Evolutionary conservation across 306 rosid species (phyloP).

Genomic region (Cucurbita maxima): DNA sequence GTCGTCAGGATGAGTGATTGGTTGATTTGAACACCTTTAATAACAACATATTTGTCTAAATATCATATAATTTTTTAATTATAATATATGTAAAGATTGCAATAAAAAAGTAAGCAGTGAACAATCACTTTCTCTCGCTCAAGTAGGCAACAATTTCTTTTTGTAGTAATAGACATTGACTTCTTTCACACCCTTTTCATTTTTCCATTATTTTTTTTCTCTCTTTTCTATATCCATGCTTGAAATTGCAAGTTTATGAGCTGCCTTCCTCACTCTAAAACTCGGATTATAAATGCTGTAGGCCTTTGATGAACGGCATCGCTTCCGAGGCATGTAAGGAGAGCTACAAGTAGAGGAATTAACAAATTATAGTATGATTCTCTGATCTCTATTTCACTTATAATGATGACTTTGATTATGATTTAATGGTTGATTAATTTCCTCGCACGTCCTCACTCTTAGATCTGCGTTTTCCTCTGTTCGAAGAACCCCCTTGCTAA

Average conservation of each 20-base stretch:
- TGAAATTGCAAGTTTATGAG: background rate
- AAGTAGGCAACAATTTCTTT: background rate
- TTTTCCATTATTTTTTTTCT: background rate
- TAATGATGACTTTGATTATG: conserved; percentile 9
- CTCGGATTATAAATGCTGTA: conserved; percentile 35
- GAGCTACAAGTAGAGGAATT: conserved; percentile 1
- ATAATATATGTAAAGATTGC: too few species aligned
- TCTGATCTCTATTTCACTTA: conserved; percentile 1
- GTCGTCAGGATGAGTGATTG: too few species aligned
- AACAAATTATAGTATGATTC: background rate
- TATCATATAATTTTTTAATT: too few species aligned
- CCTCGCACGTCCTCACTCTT: conserved; percentile 10
- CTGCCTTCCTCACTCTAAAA: conserved; percentile 7
- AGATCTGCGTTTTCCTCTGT: conserved; percentile 37
- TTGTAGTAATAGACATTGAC: background rate
- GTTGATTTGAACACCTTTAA: too few species aligned
- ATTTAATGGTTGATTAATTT: conserved; percentile 11
- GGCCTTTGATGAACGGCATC: conserved; percentile 41
- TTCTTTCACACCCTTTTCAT: background rate
- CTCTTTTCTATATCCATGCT: conserved; percentile 4
- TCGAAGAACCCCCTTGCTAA: conserved; percentile 20
- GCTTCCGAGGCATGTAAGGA: conserved; percentile 75
- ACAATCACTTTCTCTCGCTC: background rate
- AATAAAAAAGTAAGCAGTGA: background rate
- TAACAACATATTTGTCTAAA: too few species aligned